Evolutionary conservation across 2,329 filamentous ascomycete genomes (phyloP).

Genomic region (Aquanectria penicillioides): DNA sequence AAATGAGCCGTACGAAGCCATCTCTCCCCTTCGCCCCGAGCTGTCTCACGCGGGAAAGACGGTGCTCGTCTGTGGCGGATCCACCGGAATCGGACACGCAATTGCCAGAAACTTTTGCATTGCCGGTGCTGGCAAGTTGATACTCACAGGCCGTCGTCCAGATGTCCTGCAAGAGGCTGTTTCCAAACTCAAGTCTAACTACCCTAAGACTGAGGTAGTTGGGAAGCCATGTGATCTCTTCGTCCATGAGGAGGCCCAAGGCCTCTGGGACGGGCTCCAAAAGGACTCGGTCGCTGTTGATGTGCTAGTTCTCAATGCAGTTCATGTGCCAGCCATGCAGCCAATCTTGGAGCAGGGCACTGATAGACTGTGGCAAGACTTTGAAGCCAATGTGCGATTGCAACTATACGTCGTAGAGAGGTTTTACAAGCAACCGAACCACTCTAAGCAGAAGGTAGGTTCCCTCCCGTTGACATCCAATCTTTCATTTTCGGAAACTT

Average conservation of each 20-base stretch:
- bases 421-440: conserved; percentile 32
- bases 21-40: conserved; percentile 49
- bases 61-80: conserved; percentile 74
- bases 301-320: conserved; percentile 28
- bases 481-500: no score
- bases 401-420: conserved; percentile 27
- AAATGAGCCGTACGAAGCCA: conserved; percentile 47
- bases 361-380: conserved; percentile 37
- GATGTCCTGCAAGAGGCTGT: conserved; percentile 19
- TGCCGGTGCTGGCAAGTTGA: conserved; percentile 50
- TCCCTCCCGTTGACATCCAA: neutral
- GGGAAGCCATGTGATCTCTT: conserved; percentile 18
- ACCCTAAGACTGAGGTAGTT: conserved; percentile 17
- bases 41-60: conserved; percentile 56
- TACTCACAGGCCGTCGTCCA: conserved; percentile 46
- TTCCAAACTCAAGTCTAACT: conserved; percentile 13
- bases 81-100: conserved; percentile 71
- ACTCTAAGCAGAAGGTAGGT: conserved; percentile 22
- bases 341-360: conserved; percentile 30
- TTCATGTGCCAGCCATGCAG: conserved; percentile 16
- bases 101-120: conserved; percentile 66
- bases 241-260: neutral
- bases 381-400: conserved; percentile 32
- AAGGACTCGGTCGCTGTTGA: neutral
- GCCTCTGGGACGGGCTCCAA: conserved; percentile 24